These are phyloP conservation scores for Acmispon strigosus DNA, from an alignment of 306 rosid species.

Conservation along the genomic window DNA sequence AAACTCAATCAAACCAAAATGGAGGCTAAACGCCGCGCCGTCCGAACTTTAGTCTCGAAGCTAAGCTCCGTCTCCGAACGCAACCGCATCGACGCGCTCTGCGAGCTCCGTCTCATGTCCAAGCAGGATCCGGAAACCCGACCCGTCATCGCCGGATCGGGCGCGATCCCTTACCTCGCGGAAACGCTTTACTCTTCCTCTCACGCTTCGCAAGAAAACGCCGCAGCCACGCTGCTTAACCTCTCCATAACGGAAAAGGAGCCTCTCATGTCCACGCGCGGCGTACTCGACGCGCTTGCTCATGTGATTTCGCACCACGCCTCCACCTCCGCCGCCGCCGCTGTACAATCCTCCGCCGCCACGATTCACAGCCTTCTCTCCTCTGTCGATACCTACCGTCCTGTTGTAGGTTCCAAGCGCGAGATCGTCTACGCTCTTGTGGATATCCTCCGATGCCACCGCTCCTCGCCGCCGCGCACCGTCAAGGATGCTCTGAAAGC, in stretches of 20 bases:
- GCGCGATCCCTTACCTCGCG: slow-evolving; percentile 64
- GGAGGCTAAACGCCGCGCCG: slow-evolving; percentile 54
- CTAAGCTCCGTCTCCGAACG: slow-evolving; percentile 83
- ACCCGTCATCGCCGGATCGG: slow-evolving; percentile 62
- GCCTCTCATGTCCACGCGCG: slow-evolving; percentile 65
- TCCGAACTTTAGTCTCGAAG: slow-evolving; percentile 40
- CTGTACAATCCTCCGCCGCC: slow-evolving; percentile 87
- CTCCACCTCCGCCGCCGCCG: slow-evolving; percentile 45
- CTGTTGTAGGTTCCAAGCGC: slow-evolving; percentile 75
- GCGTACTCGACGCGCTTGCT: slow-evolving; percentile 78
- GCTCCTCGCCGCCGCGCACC: slow-evolving; percentile 51
- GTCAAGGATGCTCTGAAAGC: slow-evolving; percentile 85
- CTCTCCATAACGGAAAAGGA: slow-evolving; percentile 65
- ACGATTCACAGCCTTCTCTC: slow-evolving; percentile 76
- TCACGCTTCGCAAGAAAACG: slow-evolving; percentile 63
- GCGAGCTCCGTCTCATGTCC: slow-evolving; percentile 58
- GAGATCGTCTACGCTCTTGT: slow-evolving; percentile 66
- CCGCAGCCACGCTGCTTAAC: slow-evolving; percentile 83
- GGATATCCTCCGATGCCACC: slow-evolving; percentile 47
- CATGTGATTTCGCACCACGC: slow-evolving; percentile 56
- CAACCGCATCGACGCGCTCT: slow-evolving; percentile 52
- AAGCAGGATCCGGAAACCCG: slow-evolving; percentile 67
- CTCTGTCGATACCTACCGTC: slow-evolving; percentile 47
- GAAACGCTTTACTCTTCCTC: slow-evolving; percentile 70
- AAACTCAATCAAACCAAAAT: slow-evolving; percentile 4